A percentile compares a stretch with the other conserved stretches of the same genome.
Conservation (phyloP, 768 basidiomycete species). For the Mycena crocata region DNA sequence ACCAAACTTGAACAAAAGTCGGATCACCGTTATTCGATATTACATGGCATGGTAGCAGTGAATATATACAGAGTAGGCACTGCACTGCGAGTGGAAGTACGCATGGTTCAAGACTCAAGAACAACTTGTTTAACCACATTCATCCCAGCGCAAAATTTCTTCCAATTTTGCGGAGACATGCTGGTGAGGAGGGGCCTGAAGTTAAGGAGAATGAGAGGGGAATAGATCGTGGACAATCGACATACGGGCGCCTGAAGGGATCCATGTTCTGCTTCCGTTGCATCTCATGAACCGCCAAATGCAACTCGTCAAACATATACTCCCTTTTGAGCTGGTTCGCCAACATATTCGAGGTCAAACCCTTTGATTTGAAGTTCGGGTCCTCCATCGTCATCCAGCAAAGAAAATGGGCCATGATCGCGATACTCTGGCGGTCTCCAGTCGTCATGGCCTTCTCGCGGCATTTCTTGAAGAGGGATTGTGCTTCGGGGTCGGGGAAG, state of each 20-base stretch:
- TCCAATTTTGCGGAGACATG: constrained; percentile 18
- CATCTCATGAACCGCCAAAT: constrained; percentile 19
- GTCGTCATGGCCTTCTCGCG: constrained; percentile 32
- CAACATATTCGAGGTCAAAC: background rate
- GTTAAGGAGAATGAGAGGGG: too few relatives aligned
- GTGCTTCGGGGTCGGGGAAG: constrained; percentile 19
- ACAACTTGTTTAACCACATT: constrained; percentile 6
- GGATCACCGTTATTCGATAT: too few relatives aligned
- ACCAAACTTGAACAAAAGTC: too few relatives aligned
- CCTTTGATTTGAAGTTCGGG: background rate
- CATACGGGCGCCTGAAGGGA: constrained; percentile 18
- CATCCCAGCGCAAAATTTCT: constrained; percentile 10
- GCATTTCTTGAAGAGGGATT: constrained; percentile 11
- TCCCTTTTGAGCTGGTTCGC: constrained; percentile 24
- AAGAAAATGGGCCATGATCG: constrained; percentile 25
- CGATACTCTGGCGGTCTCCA: constrained; percentile 21
- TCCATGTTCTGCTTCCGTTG: constrained; percentile 24
- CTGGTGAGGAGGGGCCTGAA: background rate
- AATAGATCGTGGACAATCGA: background rate
- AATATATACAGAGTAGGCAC: too few relatives aligned
- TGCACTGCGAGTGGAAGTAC: too few relatives aligned
- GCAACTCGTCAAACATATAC: constrained; percentile 17
- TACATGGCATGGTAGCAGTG: too few relatives aligned
- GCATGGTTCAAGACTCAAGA: background rate
- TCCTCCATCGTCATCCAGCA: constrained; percentile 15